Percentiles rank a stretch among this genome's conserved stretches.
Evolutionary conservation across 768 basidiomycete genomes (phyloP).

Genomic region (Amanita pallidorosea): DNA sequence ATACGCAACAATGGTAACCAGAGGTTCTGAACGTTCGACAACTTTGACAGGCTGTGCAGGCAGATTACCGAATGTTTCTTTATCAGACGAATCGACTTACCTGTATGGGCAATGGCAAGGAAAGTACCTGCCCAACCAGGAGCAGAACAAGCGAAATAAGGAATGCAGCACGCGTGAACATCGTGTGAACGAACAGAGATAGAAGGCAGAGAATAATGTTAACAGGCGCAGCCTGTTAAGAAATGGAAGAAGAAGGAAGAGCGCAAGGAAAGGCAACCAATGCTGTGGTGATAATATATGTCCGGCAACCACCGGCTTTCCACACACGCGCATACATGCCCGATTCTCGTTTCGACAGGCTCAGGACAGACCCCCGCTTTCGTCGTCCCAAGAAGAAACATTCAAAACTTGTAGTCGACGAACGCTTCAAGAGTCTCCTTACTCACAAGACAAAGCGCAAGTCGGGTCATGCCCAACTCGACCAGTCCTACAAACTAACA

Average conservation of each 20-base stretch:
- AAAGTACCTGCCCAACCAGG: slow-evolving; percentile 32
- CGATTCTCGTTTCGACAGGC: slow-evolving; percentile 79
- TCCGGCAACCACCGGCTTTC: neutral
- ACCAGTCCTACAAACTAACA: neutral
- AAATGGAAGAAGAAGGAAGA: neutral
- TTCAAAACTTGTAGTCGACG: slow-evolving; percentile 81
- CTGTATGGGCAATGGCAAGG: slow-evolving; percentile 33
- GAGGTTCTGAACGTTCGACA: slow-evolving; percentile 10
- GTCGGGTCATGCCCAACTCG: slow-evolving; percentile 12
- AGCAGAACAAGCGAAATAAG: slow-evolving; percentile 28
- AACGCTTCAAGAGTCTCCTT: slow-evolving; percentile 81
- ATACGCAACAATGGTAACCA: slow-evolving; percentile 12
- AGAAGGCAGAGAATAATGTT: slow-evolving; percentile 10
- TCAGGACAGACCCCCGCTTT: slow-evolving; percentile 91
- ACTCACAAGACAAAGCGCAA: slow-evolving; percentile 29
- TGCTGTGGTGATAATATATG: neutral
- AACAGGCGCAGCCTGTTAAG: slow-evolving; percentile 5
- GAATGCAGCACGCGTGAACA: slow-evolving; percentile 33
- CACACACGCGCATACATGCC: slow-evolving; percentile 32
- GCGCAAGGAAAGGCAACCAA: neutral
- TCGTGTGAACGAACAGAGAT: slow-evolving; percentile 14
- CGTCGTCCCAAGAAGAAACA: slow-evolving; percentile 70
- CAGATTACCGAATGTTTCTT: neutral
- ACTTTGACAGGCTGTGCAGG: neutral
- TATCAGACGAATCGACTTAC: slow-evolving; percentile 11